Evolutionary conservation across 73 alveolate species (phyloP), one percentile per base, ranked within the genome.

Genomic region (Paramecium tetraurelia): DNA sequence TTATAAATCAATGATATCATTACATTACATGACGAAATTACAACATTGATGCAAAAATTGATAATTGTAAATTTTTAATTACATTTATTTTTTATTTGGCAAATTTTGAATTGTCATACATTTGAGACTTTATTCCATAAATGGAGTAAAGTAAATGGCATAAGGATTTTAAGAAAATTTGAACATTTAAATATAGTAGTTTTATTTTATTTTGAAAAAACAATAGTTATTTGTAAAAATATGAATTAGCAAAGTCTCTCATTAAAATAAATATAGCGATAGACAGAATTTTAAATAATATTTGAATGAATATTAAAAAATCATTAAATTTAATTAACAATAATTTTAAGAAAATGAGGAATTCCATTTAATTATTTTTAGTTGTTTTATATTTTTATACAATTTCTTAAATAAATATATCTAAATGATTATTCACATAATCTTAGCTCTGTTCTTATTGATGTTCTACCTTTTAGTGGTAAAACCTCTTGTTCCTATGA

Each of bases 401-500:
- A 53, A 4, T 53, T 53, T 33, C 3, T 53, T 53, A 4, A 53
- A 18, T 53, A 53, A 53, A 53, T 16, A 53, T n/a, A 53, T 53
- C 69, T 18, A 53, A 53, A 63, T 63, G 84, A 14, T 63, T 7
- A 27, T 63, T 11, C 21, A 63, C 27, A 12, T 75, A 36, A 36
- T 75, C 16, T 41, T 41, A 75, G 27, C 18, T 5, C 36, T 75
- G 31, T 41, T 75, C 5, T 1, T 29, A 22, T 14, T 75, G 3
- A 12, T 75, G n/a, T 75, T 38, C 0, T 41, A 48, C 75, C 29
- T 80, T 18, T 46, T 80, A 14, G 90, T 80, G 8, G 29, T 80
- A 1, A 80, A 80, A 24, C 90, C 90, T 3, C 11, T 80, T 24
- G 90, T 80, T 21, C 75, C 70, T 24, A 40, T 80, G 46, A 80